Evolutionary conservation across 2,329 filamentous ascomycete species (phyloP).

Genomic region (Cladosporium phlei): DNA sequence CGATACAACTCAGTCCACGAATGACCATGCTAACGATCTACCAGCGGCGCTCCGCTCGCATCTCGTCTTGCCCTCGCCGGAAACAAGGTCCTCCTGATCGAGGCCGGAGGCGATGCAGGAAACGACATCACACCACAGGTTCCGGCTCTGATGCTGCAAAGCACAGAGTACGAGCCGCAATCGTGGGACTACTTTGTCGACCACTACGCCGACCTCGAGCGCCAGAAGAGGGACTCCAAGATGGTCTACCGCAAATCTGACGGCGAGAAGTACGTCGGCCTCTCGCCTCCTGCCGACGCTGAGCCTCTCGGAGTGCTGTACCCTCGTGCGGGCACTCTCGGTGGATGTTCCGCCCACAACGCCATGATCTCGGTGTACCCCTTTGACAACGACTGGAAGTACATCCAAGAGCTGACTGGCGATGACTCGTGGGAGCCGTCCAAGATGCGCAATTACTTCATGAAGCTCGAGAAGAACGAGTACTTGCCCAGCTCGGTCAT

Average conservation of each 20-base stretch:
- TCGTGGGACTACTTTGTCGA: constrained; percentile 61
- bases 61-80: constrained; percentile 57
- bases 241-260: constrained; percentile 51
- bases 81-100: constrained; percentile 56
- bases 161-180: constrained; percentile 53
- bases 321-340: constrained; percentile 53
- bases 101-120: constrained; percentile 57
- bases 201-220: constrained; percentile 53
- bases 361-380: constrained; percentile 57
- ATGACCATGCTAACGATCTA: not conserved
- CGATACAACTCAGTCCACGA: not conserved
- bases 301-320: constrained; percentile 53
- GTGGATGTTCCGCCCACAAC: constrained; percentile 59
- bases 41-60: constrained; percentile 54
- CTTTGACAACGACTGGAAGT: constrained; percentile 55
- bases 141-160: constrained; percentile 50
- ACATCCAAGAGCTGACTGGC: constrained; percentile 55
- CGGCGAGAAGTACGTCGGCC: constrained; percentile 50
- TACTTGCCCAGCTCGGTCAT: constrained; percentile 19
- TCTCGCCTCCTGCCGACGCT: constrained; percentile 50
- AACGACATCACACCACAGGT: constrained; percentile 48
- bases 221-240: constrained; percentile 55
- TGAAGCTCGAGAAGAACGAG: constrained; percentile 42
- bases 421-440: constrained; percentile 54
- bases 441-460: constrained; percentile 56